Conservation (phyloP, 2,329 filamentous ascomycete species). For the Endoconidiophora laricicola region DNA sequence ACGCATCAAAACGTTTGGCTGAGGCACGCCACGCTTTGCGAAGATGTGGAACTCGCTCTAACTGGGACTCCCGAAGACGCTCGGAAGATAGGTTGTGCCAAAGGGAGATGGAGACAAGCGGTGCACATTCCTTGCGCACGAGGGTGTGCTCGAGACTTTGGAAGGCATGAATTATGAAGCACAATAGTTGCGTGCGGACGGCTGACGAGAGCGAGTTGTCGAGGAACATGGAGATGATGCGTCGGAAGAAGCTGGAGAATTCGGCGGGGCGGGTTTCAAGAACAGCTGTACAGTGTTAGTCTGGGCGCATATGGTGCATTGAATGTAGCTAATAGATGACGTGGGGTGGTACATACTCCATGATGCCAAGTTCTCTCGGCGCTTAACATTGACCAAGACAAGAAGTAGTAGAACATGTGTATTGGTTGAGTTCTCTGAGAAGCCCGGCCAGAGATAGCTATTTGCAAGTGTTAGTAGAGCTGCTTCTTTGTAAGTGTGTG, state of each 20-base stretch:
- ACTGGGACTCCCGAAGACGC: constrained; percentile 49
- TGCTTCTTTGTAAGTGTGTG: neutral
- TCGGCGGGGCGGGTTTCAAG: constrained; percentile 64
- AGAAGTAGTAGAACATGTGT: constrained; percentile 79
- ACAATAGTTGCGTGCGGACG: constrained; percentile 68
- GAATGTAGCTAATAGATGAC: no score
- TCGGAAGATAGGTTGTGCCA: constrained; percentile 88
- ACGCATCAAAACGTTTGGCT: constrained; percentile 70
- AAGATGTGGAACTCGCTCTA: constrained; percentile 58
- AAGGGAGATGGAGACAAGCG: constrained; percentile 81
- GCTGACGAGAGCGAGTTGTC: constrained; percentile 48
- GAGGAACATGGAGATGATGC: constrained; percentile 72
- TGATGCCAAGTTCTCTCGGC: constrained; percentile 67
- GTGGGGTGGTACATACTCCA: constrained; percentile 46
- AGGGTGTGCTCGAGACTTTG: constrained; percentile 80
- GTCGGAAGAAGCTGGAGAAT: constrained; percentile 79
- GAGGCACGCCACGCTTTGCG: constrained; percentile 84
- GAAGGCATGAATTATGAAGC: constrained; percentile 80
- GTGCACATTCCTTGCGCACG: constrained; percentile 90
- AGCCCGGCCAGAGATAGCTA: constrained; percentile 89
- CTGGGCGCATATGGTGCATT: neutral
- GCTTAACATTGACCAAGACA: constrained; percentile 74
- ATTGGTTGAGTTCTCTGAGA: constrained; percentile 75
- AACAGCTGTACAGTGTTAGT: constrained; percentile 33
- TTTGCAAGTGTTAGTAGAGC: constrained; percentile 16